Evolutionary conservation across 2,329 filamentous ascomycete genomes (phyloP).

Genomic region (Cladosporium halotolerans): DNA sequence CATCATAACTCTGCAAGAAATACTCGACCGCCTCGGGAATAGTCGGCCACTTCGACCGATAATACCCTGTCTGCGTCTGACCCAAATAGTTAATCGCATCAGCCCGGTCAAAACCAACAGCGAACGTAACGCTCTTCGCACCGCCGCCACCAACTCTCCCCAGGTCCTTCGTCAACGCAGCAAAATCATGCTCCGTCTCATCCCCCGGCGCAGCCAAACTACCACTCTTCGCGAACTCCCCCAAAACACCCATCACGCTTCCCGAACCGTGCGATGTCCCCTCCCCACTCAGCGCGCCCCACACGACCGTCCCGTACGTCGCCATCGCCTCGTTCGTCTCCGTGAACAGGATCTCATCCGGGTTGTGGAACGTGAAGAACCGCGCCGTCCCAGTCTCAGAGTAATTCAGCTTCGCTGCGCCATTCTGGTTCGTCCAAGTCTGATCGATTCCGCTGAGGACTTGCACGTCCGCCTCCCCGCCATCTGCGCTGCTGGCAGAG

Average conservation of each 20-base stretch:
- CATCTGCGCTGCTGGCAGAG: conserved; percentile 14
- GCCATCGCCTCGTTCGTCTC: conserved; percentile 20
- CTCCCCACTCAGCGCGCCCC: conserved; percentile 12
- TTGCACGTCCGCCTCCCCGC: conserved; percentile 18
- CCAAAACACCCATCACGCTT: conserved; percentile 9
- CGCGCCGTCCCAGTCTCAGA: conserved; percentile 12
- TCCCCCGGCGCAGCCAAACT: neutral
- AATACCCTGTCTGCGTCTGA: conserved; percentile 21
- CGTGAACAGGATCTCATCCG: conserved; percentile 19
- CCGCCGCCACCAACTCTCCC: conserved; percentile 7
- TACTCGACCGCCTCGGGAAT: conserved; percentile 18
- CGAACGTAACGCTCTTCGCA: conserved; percentile 17
- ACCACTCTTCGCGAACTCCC: neutral
- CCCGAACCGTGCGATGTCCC: conserved; percentile 12
- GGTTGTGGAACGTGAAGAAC: conserved; percentile 22
- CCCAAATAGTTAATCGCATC: conserved; percentile 21
- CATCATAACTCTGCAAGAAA: conserved; percentile 18
- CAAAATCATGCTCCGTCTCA: conserved; percentile 11
- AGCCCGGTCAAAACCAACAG: conserved; percentile 20
- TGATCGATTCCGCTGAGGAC: conserved; percentile 32
- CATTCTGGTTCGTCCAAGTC: conserved; percentile 30
- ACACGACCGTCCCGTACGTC: conserved; percentile 21
- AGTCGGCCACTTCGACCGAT: conserved; percentile 20
- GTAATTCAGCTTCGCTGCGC: conserved; percentile 19
- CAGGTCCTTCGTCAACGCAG: conserved; percentile 17